phyloP scores from a whole-genome alignment of 495 filamentous ascomycete genomes.

The Penicillium ucsense region DNA sequence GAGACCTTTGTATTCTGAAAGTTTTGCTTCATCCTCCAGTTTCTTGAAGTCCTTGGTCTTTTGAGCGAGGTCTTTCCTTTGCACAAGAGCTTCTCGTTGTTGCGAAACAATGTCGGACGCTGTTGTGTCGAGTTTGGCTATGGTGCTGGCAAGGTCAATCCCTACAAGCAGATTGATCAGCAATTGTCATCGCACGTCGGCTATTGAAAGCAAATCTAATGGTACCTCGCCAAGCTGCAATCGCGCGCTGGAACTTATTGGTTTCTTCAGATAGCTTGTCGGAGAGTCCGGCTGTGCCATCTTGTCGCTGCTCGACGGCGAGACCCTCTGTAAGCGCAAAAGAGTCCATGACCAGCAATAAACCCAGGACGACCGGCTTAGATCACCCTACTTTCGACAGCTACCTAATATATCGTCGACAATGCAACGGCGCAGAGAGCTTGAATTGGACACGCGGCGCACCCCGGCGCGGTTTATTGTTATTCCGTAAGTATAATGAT shows the following conservation, averaged over 20 bases:
- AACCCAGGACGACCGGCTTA: slow-evolving; percentile 6
- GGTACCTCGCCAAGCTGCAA: slow-evolving; percentile 89
- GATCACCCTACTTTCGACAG: slow-evolving; percentile 21
- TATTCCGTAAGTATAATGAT: slow-evolving; percentile 14
- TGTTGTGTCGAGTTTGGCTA: slow-evolving; percentile 80
- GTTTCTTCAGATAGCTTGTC: slow-evolving; percentile 44
- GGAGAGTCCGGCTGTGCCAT: slow-evolving; percentile 14
- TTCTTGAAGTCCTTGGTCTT: slow-evolving; percentile 98
- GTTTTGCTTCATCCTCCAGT: slow-evolving; percentile 81
- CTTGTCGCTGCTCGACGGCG: slow-evolving; percentile 26
- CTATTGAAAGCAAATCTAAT: too few relatives aligned
- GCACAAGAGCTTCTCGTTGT: slow-evolving; percentile 84
- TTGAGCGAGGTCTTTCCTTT: slow-evolving; percentile 92
- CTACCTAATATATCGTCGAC: slow-evolving; percentile 6
- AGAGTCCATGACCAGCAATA: slow-evolving; percentile 29
- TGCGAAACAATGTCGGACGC: slow-evolving; percentile 87
- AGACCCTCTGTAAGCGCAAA: slow-evolving; percentile 37
- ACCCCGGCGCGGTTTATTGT: slow-evolving; percentile 12
- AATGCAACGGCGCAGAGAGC: slow-evolving; percentile 11
- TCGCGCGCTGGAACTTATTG: slow-evolving; percentile 92
- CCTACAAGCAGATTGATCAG: slow-evolving; percentile 43
- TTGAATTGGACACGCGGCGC: slow-evolving; percentile 22
- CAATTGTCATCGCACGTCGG: background rate
- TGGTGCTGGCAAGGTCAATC: slow-evolving; percentile 77
- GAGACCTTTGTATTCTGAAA: slow-evolving; percentile 77